These are phyloP conservation scores for Gelatoporia subvermispora DNA, from an alignment of 768 basidiomycete species.

Conservation along the genomic window DNA sequence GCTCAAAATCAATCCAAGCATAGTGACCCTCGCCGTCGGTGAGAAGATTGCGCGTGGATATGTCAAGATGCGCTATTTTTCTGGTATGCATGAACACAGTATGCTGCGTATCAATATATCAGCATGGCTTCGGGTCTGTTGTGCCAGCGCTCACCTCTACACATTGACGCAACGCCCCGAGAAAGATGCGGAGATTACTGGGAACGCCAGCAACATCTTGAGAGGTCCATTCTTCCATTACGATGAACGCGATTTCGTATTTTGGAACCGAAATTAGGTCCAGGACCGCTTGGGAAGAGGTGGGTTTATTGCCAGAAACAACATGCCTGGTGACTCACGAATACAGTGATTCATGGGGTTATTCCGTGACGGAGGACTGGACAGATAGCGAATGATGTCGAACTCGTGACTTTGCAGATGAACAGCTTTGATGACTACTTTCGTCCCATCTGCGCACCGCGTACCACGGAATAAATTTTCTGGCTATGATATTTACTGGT, in stretches of 20 bases:
- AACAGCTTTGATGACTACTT: slow-evolving; percentile 66
- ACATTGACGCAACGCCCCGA: slow-evolving; percentile 57
- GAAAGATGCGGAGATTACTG: slow-evolving; percentile 46
- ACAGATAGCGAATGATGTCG: slow-evolving; percentile 51
- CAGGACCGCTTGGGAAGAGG: slow-evolving; percentile 46
- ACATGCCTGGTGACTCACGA: slow-evolving; percentile 36
- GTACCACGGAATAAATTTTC: slow-evolving; percentile 71
- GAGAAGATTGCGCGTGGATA: slow-evolving; percentile 64
- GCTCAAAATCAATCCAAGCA: slow-evolving; percentile 73
- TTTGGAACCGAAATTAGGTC: slow-evolving; percentile 51
- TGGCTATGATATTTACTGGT: slow-evolving; percentile 37
- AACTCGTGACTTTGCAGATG: slow-evolving; percentile 59
- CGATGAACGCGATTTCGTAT: slow-evolving; percentile 58
- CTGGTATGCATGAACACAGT: slow-evolving; percentile 65
- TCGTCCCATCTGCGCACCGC: slow-evolving; percentile 43
- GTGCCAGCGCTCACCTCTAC: slow-evolving; percentile 48
- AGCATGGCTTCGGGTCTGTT: not conserved
- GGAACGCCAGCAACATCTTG: slow-evolving; percentile 50
- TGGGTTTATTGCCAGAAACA: not conserved
- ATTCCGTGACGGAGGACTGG: slow-evolving; percentile 43
- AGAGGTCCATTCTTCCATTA: slow-evolving; percentile 80
- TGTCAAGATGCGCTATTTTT: slow-evolving; percentile 65
- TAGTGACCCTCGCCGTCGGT: slow-evolving; percentile 61
- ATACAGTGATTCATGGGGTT: slow-evolving; percentile 75
- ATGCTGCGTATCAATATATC: slow-evolving; percentile 40